Conservation (phyloP, 179 eudicot species). For the Carnegiea gigantea region DNA sequence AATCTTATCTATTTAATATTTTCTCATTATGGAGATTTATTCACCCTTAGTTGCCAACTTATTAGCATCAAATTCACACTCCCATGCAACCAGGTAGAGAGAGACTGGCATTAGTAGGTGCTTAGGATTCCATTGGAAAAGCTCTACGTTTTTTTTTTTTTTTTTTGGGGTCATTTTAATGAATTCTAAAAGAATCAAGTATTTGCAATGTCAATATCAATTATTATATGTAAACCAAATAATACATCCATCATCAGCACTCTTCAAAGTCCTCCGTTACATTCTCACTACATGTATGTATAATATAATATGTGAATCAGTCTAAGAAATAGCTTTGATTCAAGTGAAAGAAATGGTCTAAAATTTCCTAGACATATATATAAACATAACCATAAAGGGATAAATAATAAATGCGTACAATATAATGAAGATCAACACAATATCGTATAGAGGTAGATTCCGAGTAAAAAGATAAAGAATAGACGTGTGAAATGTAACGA, state of each 20-base stretch:
- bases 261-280: too few relatives aligned
- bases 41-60: constrained; percentile 22
- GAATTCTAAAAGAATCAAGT: too few relatives aligned
- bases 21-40: constrained; percentile 41
- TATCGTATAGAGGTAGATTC: too few relatives aligned
- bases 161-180: background rate
- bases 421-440: too few relatives aligned
- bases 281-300: too few relatives aligned
- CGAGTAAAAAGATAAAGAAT: too few relatives aligned
- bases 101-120: constrained; percentile 12
- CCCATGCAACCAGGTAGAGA: background rate
- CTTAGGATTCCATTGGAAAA: constrained; percentile 9
- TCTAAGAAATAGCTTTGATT: background rate
- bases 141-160: background rate
- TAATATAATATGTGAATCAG: too few relatives aligned
- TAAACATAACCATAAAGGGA: background rate
- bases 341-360: background rate
- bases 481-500: background rate
- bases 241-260: too few relatives aligned
- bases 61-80: constrained; percentile 23
- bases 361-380: background rate
- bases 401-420: background rate
- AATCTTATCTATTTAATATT: constrained; percentile 33
- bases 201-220: too few relatives aligned
- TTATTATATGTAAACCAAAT: too few relatives aligned